Conservation (phyloP, 139 green algal genomes). For the Eudorina sp. region DNA sequence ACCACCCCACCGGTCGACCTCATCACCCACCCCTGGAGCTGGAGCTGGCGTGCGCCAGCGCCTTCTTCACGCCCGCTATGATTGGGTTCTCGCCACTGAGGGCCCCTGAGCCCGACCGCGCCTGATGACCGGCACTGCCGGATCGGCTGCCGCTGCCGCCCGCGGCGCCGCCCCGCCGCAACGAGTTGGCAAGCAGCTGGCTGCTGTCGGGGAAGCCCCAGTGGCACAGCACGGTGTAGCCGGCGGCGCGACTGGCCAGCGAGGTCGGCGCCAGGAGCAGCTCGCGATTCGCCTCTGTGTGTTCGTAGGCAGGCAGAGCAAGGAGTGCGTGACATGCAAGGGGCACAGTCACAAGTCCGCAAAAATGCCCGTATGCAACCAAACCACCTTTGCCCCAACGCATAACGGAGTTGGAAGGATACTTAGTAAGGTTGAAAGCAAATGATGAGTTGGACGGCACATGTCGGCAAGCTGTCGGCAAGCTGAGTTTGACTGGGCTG, state of each 20-base stretch:
- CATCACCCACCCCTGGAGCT: neutral
- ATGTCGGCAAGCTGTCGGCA: too few species aligned
- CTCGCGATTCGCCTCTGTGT: slow-evolving; percentile 33
- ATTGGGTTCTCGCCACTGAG: neutral
- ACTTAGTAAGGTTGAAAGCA: too few species aligned
- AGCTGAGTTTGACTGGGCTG: too few species aligned
- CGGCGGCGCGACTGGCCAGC: slow-evolving; percentile 23
- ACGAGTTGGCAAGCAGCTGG: slow-evolving; percentile 35
- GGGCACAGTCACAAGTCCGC: too few species aligned
- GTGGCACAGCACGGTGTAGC: slow-evolving; percentile 37
- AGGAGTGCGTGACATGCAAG: too few species aligned
- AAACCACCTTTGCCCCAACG: too few species aligned
- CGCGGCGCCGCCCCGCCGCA: slow-evolving; percentile 2
- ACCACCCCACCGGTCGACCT: too few species aligned
- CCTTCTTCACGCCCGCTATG: slow-evolving; percentile 29
- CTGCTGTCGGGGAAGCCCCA: slow-evolving; percentile 36
- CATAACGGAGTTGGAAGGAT: too few species aligned
- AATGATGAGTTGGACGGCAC: too few species aligned
- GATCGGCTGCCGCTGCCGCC: neutral
- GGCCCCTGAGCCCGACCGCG: neutral
- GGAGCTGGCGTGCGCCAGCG: slow-evolving; percentile 8
- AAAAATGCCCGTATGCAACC: too few species aligned
- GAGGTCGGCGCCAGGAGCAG: slow-evolving; percentile 35
- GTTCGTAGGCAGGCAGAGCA: too few species aligned
- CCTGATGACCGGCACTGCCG: neutral